Evolutionary conservation across 352 stramenopile genomes (phyloP).

Genomic region (Lagenidium sp.): DNA sequence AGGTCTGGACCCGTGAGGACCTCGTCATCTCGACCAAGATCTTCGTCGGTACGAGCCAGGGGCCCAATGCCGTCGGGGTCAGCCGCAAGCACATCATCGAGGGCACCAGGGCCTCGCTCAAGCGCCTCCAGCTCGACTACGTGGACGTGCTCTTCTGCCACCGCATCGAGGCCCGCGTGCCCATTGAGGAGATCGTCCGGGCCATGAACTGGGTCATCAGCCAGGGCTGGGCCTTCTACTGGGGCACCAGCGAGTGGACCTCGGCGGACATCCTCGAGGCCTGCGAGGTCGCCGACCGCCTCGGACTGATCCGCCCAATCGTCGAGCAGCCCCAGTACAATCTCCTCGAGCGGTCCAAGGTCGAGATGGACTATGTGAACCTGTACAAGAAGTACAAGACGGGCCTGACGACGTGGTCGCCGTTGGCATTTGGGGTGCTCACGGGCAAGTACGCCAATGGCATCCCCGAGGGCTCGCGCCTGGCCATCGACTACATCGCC

Average conservation of each 20-base stretch:
- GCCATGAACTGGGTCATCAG: conserved; percentile 38
- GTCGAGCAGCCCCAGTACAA: conserved; percentile 52
- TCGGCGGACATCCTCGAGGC: conserved; percentile 38
- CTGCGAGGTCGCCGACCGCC: conserved; percentile 19
- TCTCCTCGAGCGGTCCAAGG: conserved; percentile 28
- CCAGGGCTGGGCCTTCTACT: conserved; percentile 33
- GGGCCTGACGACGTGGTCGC: conserved; percentile 34
- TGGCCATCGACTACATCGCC: conserved; percentile 12
- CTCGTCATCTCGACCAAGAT: conserved; percentile 63
- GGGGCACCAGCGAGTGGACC: conserved; percentile 45
- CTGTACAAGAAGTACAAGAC: conserved; percentile 34
- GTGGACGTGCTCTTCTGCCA: conserved; percentile 39
- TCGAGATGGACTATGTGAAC: conserved; percentile 31
- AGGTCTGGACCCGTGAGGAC: conserved; percentile 28
- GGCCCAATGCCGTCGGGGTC: conserved; percentile 17
- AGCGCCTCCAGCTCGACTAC: conserved; percentile 29
- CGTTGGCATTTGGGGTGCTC: conserved; percentile 45
- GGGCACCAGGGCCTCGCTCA: conserved; percentile 31
- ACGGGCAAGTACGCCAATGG: conserved; percentile 71
- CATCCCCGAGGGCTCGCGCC: conserved; percentile 33
- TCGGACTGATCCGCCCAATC: conserved; percentile 19
- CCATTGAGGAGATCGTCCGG: conserved; percentile 35
- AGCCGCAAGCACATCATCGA: conserved; percentile 45
- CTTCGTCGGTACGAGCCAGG: conserved; percentile 18
- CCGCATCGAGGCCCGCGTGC: conserved; percentile 17